Conservation (phyloP, 2,329 filamentous ascomycete genomes). For the Microsporum ferrugineum region DNA sequence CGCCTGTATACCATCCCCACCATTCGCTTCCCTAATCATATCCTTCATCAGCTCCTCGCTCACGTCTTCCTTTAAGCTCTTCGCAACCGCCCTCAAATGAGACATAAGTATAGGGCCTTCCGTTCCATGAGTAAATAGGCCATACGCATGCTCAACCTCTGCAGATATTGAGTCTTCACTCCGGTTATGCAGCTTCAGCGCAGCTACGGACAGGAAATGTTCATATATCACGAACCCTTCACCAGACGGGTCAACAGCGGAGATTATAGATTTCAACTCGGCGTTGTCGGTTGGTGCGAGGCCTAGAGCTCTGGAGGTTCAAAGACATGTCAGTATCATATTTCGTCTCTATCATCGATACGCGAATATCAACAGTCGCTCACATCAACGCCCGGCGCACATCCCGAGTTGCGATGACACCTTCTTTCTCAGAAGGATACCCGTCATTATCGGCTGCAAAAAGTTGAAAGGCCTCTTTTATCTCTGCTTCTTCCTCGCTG, state of each 20-base stretch:
- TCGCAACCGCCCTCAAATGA: slow-evolving; percentile 67
- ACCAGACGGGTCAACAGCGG: slow-evolving; percentile 69
- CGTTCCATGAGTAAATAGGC: slow-evolving; percentile 57
- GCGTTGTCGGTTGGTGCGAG: slow-evolving; percentile 51
- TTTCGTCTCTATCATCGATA: background rate
- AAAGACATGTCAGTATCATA: background rate
- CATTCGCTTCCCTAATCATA: slow-evolving; percentile 93
- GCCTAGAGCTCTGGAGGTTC: slow-evolving; percentile 54
- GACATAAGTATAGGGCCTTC: slow-evolving; percentile 61
- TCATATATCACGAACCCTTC: slow-evolving; percentile 68
- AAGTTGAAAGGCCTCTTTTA: slow-evolving; percentile 76
- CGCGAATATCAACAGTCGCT: slow-evolving; percentile 18
- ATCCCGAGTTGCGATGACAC: slow-evolving; percentile 56
- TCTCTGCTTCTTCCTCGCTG: slow-evolving; percentile 75
- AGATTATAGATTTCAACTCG: slow-evolving; percentile 66
- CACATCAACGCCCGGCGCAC: slow-evolving; percentile 64
- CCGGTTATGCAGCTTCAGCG: slow-evolving; percentile 62
- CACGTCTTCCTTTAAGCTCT: slow-evolving; percentile 71
- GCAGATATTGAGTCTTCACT: slow-evolving; percentile 45
- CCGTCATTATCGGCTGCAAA: slow-evolving; percentile 52
- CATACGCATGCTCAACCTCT: slow-evolving; percentile 73
- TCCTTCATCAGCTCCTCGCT: slow-evolving; percentile 73
- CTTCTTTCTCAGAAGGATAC: slow-evolving; percentile 59
- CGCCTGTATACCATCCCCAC: slow-evolving; percentile 56
- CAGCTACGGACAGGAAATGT: slow-evolving; percentile 77